Evolutionary conservation across 306 rosid species (phyloP).

Genomic region (Urtica urens): DNA sequence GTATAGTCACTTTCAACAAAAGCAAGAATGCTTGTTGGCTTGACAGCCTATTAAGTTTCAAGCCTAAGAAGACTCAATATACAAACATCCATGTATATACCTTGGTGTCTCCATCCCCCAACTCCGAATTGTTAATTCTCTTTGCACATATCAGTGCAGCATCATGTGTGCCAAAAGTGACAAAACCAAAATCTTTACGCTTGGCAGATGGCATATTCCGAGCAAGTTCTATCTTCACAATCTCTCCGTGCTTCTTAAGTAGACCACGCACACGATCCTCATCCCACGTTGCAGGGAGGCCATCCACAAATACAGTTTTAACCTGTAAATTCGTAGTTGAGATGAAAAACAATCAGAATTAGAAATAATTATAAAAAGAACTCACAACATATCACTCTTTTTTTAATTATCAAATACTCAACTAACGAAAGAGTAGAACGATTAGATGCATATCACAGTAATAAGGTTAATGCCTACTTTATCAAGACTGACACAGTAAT

Average conservation of each 20-base stretch:
- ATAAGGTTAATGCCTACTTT: too few species aligned
- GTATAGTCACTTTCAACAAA: not conserved
- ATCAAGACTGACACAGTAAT: too few species aligned
- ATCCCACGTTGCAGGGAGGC: slow-evolving; percentile 85
- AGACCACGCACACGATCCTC: slow-evolving; percentile 64
- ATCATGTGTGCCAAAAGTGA: slow-evolving; percentile 78
- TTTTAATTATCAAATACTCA: too few species aligned
- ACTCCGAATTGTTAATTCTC: slow-evolving; percentile 72
- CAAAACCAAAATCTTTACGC: slow-evolving; percentile 92
- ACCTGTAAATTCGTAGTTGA: slow-evolving; percentile 47
- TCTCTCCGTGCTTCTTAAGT: slow-evolving; percentile 66
- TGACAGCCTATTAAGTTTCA: too few species aligned
- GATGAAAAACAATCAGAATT: slow-evolving; percentile 13
- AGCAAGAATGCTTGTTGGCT: too few species aligned
- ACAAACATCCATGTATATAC: slow-evolving; percentile 26
- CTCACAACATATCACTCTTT: too few species aligned
- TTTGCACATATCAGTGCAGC: slow-evolving; percentile 87
- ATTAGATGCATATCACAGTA: too few species aligned
- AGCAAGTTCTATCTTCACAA: slow-evolving; percentile 84
- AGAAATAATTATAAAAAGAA: not conserved
- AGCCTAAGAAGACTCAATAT: not conserved
- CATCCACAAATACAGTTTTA: slow-evolving; percentile 94
- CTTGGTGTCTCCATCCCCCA: slow-evolving; percentile 90
- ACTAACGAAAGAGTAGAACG: too few species aligned
- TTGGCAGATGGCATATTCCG: slow-evolving; percentile 97